Evolutionary conservation across 2,329 filamentous ascomycete species (phyloP).

Genomic region (Coniochaeta prunicola): DNA sequence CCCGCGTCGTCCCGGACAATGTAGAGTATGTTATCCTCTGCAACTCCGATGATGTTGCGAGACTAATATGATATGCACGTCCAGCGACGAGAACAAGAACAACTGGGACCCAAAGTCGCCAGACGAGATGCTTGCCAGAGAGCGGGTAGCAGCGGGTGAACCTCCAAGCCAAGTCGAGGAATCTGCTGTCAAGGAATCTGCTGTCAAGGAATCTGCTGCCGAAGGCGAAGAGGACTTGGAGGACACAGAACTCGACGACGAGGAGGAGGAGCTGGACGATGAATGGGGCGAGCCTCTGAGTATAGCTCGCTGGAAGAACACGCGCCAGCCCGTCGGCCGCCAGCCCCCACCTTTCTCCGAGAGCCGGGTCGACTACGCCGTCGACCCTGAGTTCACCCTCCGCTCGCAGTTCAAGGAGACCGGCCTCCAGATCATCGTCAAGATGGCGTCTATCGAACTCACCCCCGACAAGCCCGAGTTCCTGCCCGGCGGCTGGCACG

Average conservation of each 20-base stretch:
- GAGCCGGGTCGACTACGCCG: conserved; percentile 8
- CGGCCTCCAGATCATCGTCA: conserved; percentile 56
- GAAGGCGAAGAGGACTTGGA: not conserved
- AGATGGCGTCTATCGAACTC: conserved; percentile 52
- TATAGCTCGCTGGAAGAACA: conserved; percentile 4
- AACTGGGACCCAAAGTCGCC: not conserved
- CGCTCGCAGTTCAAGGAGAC: conserved; percentile 19
- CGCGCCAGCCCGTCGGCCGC: conserved; percentile 9
- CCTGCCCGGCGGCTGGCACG: conserved; percentile 38
- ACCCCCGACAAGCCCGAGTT: conserved; percentile 47
- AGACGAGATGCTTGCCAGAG: not conserved
- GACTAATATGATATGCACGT: not conserved
- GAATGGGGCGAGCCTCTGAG: not conserved
- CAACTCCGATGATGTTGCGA: not conserved
- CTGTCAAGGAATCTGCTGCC: not conserved
- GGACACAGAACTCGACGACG: not conserved
- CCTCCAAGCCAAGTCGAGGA: conserved; percentile 3
- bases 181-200: not conserved
- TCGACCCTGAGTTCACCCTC: conserved; percentile 9
- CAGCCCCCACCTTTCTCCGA: conserved; percentile 8
- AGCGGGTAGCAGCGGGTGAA: conserved; percentile 13
- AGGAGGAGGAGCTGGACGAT: not conserved
- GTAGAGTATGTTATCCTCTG: conserved; percentile 2
- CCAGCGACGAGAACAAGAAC: conserved; percentile 1
- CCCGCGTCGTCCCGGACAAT: conserved; percentile 1